Evolutionary conservation across 192 early-diverging fungal species (phyloP), one percentile per base, ranked within the genome.

Genomic region (Backusella mclennaniae): DNA sequence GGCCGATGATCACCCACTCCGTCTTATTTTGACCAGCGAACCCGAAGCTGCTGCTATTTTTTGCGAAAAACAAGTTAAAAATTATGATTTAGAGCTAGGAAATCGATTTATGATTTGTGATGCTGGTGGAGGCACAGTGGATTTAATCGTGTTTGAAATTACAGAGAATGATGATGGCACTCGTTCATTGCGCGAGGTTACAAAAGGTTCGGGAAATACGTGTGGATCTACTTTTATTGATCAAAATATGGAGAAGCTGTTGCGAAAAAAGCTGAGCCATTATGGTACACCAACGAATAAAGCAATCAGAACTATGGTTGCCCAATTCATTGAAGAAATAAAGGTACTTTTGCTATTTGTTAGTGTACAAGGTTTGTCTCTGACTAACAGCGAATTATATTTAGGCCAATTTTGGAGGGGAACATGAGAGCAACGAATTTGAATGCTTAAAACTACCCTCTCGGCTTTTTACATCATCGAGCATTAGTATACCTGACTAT

Each of bases 201-300:
- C 85, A 26, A 82, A 83, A 69, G 79, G 85, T 17, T 70, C 79
- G 14, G 84, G 84, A 36, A 81, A 77, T 41, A 83, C 78, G 1
- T 87, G 83, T 39, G 85, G 85, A 7, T 84, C 83, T 9, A 80
- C 81, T 63, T 83, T 81, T 82, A 69, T 87, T 19, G 85, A 87
- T 71, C 69, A 70, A 78, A 73, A 76, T 52, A 85, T 85, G 84
- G 78, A 77, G 26, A 67, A 63, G 38, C 66, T 80, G 1, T 68
- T 85, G 1, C 73, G 78, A 46, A 71, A 80, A 38, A 77, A 79
- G 41, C 78, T 80, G 76, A 75, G 74, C 35, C 78, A 80, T 36
- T 79, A 79, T 70, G 78, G 74, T 42, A 77, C 71, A 63, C 71
- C 78, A 66, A 80, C 75, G 29, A 77, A 77, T 49, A 83, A 76